phyloP scores from a whole-genome alignment of 177 flowering plant genomes.

The Vitis hybrid region DNA sequence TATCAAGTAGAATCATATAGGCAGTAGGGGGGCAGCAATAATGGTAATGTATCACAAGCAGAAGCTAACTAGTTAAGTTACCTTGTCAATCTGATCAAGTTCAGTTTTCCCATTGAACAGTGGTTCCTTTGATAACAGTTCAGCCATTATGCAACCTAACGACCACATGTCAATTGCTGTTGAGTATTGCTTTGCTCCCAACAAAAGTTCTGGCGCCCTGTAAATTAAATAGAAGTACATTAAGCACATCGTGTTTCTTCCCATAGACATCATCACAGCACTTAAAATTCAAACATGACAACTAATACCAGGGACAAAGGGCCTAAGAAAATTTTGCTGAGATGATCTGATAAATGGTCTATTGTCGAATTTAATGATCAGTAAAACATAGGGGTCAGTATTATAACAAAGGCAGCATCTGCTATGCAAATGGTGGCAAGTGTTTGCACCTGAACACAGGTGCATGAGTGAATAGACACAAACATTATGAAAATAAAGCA shows the following conservation, averaged over 20 bases:
- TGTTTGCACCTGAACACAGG: no score
- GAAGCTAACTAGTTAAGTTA: constrained; percentile 9
- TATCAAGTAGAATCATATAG: neutral
- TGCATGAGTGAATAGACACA: no score
- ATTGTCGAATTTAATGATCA: no score
- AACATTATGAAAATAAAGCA: no score
- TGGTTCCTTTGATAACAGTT: constrained; percentile 79
- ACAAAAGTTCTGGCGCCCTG: constrained; percentile 94
- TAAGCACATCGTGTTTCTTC: neutral
- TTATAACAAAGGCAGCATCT: no score
- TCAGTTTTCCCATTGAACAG: constrained; percentile 80
- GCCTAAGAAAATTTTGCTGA: no score
- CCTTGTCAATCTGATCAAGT: constrained; percentile 91
- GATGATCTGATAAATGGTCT: no score
- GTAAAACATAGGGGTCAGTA: no score
- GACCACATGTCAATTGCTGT: constrained; percentile 99
- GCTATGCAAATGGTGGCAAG: no score
- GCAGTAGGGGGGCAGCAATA: neutral
- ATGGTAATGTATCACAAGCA: neutral
- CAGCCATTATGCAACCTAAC: constrained; percentile 97
- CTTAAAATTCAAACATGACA: neutral
- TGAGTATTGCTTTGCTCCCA: constrained; percentile 85
- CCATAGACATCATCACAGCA: neutral
- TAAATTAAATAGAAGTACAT: constrained; percentile 4
- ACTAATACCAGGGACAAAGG: neutral